phyloP scores from a whole-genome alignment of 495 filamentous ascomycete species.

The Staphylotrichum tortipilum region DNA sequence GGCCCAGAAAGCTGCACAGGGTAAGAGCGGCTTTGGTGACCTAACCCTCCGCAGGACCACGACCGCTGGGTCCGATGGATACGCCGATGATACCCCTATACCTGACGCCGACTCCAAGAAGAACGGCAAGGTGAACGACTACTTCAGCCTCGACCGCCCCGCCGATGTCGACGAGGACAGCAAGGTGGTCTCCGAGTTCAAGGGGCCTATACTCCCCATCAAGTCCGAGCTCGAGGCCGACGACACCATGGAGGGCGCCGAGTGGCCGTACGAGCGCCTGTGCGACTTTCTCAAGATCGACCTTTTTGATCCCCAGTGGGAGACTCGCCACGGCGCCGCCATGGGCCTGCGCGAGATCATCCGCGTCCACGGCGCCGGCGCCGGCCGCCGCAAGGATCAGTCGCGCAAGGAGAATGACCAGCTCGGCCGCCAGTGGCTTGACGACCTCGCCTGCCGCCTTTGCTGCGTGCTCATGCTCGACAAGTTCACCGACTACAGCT shows the following conservation, averaged over 20 bases:
- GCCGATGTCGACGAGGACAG: slow-evolving; percentile 71
- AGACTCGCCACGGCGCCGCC: slow-evolving; percentile 92
- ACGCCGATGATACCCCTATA: slow-evolving; percentile 49
- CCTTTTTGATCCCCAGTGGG: slow-evolving; percentile 90
- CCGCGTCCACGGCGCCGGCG: slow-evolving; percentile 82
- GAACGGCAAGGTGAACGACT: slow-evolving; percentile 71
- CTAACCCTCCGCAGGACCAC: slow-evolving; percentile 63
- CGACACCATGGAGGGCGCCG: slow-evolving; percentile 64
- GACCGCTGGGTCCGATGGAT: slow-evolving; percentile 39
- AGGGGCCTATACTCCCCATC: slow-evolving; percentile 57
- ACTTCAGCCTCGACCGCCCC: slow-evolving; percentile 74
- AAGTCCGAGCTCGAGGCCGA: slow-evolving; percentile 61
- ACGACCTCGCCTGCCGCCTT: slow-evolving; percentile 85
- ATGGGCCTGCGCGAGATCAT: slow-evolving; percentile 91
- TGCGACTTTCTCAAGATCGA: slow-evolving; percentile 90
- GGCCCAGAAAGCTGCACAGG: slow-evolving; percentile 66
- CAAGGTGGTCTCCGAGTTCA: slow-evolving; percentile 93
- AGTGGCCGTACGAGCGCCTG: slow-evolving; percentile 90
- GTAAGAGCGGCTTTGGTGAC: slow-evolving; percentile 72
- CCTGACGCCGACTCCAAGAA: slow-evolving; percentile 54
- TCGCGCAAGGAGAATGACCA: slow-evolving; percentile 63
- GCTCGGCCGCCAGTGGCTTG: slow-evolving; percentile 75
- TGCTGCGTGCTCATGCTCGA: slow-evolving; percentile 96
- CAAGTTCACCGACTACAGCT: slow-evolving; percentile 94
- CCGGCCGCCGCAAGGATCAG: slow-evolving; percentile 69